Conservation (phyloP, 2,329 filamentous ascomycete species). For the Annulohypoxylon truncatum region DNA sequence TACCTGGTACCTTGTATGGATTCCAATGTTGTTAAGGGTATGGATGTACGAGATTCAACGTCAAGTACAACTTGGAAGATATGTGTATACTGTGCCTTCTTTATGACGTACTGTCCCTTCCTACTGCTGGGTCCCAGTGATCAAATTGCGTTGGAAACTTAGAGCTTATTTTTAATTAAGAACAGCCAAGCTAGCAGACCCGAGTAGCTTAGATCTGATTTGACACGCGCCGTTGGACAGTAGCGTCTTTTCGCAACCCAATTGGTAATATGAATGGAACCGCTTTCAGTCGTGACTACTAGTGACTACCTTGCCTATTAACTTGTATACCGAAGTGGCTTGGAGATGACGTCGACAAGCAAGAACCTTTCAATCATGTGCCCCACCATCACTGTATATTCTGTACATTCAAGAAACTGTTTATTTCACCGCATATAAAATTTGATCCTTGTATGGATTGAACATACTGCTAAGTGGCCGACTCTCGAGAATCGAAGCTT, state of each 20-base stretch:
- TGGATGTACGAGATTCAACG: too few relatives aligned
- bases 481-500: neutral
- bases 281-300: neutral
- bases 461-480: neutral
- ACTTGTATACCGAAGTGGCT: conserved; percentile 33
- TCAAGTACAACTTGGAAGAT: neutral
- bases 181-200: conserved; percentile 8
- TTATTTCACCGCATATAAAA: neutral
- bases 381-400: conserved; percentile 6
- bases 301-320: neutral
- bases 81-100: conserved; percentile 17
- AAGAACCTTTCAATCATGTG: conserved; percentile 16
- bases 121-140: conserved; percentile 1
- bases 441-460: neutral
- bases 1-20: neutral
- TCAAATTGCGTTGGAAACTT: conserved; percentile 11
- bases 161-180: conserved; percentile 28
- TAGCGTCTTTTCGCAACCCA: conserved; percentile 16
- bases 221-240: conserved; percentile 13
- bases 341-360: conserved; percentile 38
- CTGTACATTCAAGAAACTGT: neutral
- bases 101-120: conserved; percentile 6
- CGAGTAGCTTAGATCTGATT: conserved; percentile 15
- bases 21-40: too few relatives aligned
- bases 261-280: conserved; percentile 12